phyloP scores from a whole-genome alignment of 2,329 filamentous ascomycete species.

The Diaporthe ilicicola region DNA sequence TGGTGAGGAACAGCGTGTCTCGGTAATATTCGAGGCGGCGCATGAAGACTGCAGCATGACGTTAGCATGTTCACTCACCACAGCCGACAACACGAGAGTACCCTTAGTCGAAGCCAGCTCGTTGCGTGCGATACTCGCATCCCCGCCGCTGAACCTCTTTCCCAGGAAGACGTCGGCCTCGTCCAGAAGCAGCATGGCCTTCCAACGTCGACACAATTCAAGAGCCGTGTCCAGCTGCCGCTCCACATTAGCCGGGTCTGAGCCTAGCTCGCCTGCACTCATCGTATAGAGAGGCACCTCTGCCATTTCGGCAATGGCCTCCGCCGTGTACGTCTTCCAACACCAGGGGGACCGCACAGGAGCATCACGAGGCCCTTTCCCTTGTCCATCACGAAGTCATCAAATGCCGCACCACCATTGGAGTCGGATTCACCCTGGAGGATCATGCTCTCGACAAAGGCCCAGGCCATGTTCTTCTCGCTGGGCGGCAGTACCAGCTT shows the following conservation, averaged over 20 bases:
- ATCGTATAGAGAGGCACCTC: slow-evolving; percentile 50
- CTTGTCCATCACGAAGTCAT: slow-evolving; percentile 35
- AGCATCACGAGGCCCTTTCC: slow-evolving; percentile 32
- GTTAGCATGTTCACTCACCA: too few species aligned
- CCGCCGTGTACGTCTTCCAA: slow-evolving; percentile 24
- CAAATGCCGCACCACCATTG: slow-evolving; percentile 7
- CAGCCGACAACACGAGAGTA: too few species aligned
- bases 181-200: slow-evolving; percentile 53
- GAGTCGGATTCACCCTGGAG: neutral
- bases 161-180: slow-evolving; percentile 54
- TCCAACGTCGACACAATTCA: slow-evolving; percentile 49
- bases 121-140: slow-evolving; percentile 45
- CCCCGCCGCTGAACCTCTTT: slow-evolving; percentile 42
- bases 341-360: slow-evolving; percentile 14
- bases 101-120: slow-evolving; percentile 47
- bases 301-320: slow-evolving; percentile 47
- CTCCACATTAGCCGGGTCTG: slow-evolving; percentile 45
- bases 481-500: slow-evolving; percentile 40
- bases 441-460: slow-evolving; percentile 11
- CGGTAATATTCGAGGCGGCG: slow-evolving; percentile 47
- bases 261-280: slow-evolving; percentile 50
- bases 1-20: slow-evolving; percentile 48
- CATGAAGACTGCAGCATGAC: too few species aligned
- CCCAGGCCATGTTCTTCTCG: slow-evolving; percentile 47
- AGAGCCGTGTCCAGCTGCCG: slow-evolving; percentile 42